Evolutionary conservation across 2,329 filamentous ascomycete species (phyloP).

Genomic region (Cladosporium sp.): DNA sequence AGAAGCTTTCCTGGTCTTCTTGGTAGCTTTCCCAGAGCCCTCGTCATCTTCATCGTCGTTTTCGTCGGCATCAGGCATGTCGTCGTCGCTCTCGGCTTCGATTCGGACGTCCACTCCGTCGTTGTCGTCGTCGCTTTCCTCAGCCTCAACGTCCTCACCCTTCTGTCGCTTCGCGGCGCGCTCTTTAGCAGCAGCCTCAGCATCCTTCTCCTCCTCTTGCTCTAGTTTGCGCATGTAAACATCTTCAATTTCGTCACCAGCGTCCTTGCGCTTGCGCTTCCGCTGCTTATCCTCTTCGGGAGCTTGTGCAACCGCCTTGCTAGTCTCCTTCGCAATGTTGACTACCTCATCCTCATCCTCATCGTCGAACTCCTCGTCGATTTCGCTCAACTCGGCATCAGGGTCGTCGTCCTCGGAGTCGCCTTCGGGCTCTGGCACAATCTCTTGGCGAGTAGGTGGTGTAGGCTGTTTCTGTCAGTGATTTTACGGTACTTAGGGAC

Average conservation of each 20-base stretch:
- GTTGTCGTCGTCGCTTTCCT: constrained; percentile 23
- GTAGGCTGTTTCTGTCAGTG: constrained; percentile 10
- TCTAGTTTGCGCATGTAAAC: constrained; percentile 21
- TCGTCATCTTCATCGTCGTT: constrained; percentile 39
- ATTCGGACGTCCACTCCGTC: constrained; percentile 14
- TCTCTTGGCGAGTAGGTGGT: constrained; percentile 22
- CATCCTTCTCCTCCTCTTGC: constrained; percentile 46
- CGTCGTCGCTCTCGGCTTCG: constrained; percentile 24
- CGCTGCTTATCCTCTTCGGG: constrained; percentile 33
- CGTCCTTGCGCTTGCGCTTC: constrained; percentile 55
- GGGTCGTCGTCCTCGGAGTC: constrained; percentile 33
- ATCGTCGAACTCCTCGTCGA: constrained; percentile 21
- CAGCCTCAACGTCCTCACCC: constrained; percentile 21
- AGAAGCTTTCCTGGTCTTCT: constrained; percentile 38
- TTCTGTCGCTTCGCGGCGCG: constrained; percentile 29
- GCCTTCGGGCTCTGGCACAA: constrained; percentile 21
- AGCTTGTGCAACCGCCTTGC: constrained; percentile 12
- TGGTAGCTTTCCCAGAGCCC: not conserved
- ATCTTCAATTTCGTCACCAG: constrained; percentile 41
- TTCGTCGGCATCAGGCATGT: constrained; percentile 20
- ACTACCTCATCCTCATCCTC: constrained; percentile 15
- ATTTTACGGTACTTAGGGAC: not conserved
- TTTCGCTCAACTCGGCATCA: constrained; percentile 21
- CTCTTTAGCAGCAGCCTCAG: constrained; percentile 24
- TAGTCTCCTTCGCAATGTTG: constrained; percentile 8